Percentiles rank a stretch among this genome's conserved stretches.
Conservation (phyloP, 345 rosid genomes). For the Salix caprea region DNA sequence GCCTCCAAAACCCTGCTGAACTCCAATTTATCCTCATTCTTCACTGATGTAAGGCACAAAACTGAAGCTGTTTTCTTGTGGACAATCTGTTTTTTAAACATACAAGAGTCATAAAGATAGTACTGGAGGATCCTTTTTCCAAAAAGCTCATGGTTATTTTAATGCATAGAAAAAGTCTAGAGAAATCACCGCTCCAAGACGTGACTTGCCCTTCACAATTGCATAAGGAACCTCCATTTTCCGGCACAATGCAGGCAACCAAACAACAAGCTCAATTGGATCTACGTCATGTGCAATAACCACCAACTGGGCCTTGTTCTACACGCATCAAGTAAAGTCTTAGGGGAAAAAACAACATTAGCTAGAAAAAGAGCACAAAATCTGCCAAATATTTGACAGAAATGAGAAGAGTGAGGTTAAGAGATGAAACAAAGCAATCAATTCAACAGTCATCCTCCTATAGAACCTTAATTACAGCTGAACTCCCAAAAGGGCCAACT, state of each 20-base stretch:
- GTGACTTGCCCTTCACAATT: constrained; percentile 74
- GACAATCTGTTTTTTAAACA: constrained; percentile 40
- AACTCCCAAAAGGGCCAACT: not conserved
- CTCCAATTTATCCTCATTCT: constrained; percentile 75
- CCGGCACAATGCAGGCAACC: constrained; percentile 84
- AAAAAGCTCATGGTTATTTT: too few relatives aligned
- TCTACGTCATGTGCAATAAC: constrained; percentile 84
- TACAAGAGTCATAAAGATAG: too few relatives aligned
- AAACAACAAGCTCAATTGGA: constrained; percentile 80
- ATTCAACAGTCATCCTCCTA: not conserved
- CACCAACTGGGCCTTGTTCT: constrained; percentile 76
- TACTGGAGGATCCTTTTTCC: too few relatives aligned
- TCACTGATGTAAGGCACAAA: constrained; percentile 67
- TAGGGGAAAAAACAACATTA: not conserved
- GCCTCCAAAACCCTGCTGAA: constrained; percentile 73
- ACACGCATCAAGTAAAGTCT: not conserved
- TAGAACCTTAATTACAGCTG: not conserved
- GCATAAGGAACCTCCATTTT: constrained; percentile 86
- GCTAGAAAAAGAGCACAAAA: not conserved
- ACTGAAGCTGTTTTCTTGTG: constrained; percentile 71
- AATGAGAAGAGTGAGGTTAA: not conserved
- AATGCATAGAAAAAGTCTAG: not conserved
- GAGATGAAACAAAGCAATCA: not conserved
- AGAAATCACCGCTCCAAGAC: constrained; percentile 57
- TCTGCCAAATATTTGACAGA: not conserved